Evolutionary conservation across 441 rosid species (phyloP), one percentile per base, ranked within the genome.

Genomic region (Euphorbia schlechtendalii): DNA sequence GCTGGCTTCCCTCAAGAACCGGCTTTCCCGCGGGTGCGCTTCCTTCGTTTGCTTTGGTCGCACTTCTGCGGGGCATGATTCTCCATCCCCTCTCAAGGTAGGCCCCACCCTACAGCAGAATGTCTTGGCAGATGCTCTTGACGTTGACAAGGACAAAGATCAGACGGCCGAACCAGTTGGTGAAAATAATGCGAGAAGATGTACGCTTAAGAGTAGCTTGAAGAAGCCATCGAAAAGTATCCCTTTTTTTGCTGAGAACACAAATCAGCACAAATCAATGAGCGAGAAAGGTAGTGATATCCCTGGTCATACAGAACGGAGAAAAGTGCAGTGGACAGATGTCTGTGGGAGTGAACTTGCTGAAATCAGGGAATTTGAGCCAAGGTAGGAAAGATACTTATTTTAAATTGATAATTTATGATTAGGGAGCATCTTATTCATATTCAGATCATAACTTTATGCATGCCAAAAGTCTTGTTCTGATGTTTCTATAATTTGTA

Each of bases 321-420:
- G 93, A 73, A 94, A 83, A 88, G 99, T 94, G 68, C 97, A 86
- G 71, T 94, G 99, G 99, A 86, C 88, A 24, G 97, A 94, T 76
- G 82, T 80, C 21, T 82, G 89, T 67, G 97, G 99, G 28, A 84
- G 80, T 67, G 96, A 89, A 74, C 92, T 94, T 62, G 88, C 71
- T 54, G 93, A 94, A 77, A 82, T 89, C 76, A 82, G 86, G 77
- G 99, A 90, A 80, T 94, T 90, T 77, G 97, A 87, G 71, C 96
- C 99, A 76, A 94, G 99, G 99, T 94, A 87, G 63, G 43, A n/a
- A n/a, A n/a, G n/a, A n/a, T n/a, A n/a, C n/a, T n/a, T n/a, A n/a
- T n/a, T n/a, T n/a, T n/a, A n/a, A n/a, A n/a, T n/a, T n/a, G n/a
- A n/a, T n/a, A n/a, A n/a, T 27, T 27, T 27, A 27, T 27, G 30